Conservation (phyloP, 1,139 yeast genomes). For the Geotrichum aggregatum region DNA sequence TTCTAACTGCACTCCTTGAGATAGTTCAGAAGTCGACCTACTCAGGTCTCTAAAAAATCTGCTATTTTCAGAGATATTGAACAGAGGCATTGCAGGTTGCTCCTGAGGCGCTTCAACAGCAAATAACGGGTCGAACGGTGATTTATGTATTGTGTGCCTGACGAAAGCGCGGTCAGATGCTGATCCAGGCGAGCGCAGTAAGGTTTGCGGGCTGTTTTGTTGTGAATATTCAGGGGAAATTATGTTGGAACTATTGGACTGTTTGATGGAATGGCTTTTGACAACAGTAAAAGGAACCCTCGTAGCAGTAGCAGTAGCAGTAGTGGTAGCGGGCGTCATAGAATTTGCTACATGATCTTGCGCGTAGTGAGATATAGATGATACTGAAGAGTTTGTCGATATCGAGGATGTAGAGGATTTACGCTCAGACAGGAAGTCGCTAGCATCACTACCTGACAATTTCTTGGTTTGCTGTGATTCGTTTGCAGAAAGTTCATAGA, state of each 20-base stretch:
- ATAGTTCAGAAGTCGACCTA: background rate
- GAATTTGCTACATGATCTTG: no score
- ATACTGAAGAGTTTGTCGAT: background rate
- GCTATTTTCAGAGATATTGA: background rate
- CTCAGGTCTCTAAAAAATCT: background rate
- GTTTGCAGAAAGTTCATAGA: conserved; percentile 20
- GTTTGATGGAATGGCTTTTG: no score
- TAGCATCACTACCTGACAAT: conserved; percentile 4
- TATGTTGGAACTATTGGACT: background rate
- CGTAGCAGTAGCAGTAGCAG: no score
- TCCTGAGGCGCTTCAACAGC: background rate
- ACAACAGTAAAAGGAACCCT: no score
- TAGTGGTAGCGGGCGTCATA: no score
- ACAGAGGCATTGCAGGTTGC: background rate
- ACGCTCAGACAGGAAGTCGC: conserved; percentile 9
- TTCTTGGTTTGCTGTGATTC: background rate
- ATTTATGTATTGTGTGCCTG: conserved; percentile 10
- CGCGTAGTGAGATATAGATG: background rate
- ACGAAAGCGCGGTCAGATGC: conserved; percentile 4
- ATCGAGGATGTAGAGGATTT: conserved; percentile 11
- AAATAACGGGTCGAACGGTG: conserved; percentile 3
- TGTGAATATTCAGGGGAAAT: background rate
- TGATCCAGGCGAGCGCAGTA: background rate
- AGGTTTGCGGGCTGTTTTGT: background rate
- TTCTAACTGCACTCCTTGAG: background rate